Evolutionary conservation across 768 basidiomycete genomes (phyloP).

Genomic region (Lactifluus subvellereus): DNA sequence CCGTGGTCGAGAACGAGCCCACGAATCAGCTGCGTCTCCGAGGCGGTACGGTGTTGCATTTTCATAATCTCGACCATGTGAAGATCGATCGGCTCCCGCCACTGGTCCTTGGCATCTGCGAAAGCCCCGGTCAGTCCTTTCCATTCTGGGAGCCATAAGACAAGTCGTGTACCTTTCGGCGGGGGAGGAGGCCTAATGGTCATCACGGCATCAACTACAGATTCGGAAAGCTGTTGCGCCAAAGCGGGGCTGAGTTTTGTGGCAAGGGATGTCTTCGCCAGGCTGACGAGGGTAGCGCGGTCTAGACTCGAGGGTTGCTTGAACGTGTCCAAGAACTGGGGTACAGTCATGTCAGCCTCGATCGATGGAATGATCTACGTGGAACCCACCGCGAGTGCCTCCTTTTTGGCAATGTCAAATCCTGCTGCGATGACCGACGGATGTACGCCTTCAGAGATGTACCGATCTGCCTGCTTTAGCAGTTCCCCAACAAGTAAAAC

Average conservation of each 20-base stretch:
- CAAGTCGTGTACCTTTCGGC: constrained; percentile 43
- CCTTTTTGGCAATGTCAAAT: constrained; percentile 97
- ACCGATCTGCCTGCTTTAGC: constrained; percentile 96
- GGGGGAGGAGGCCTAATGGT: constrained; percentile 73
- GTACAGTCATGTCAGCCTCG: constrained; percentile 25
- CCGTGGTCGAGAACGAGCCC: constrained; percentile 98
- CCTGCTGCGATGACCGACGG: constrained; percentile 94
- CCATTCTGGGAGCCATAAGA: constrained; percentile 20
- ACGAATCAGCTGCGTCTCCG: constrained; percentile 92
- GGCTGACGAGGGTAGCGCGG: constrained; percentile 85
- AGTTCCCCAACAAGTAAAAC: constrained; percentile 94
- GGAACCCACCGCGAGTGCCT: constrained; percentile 69
- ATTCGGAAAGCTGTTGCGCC: constrained; percentile 82
- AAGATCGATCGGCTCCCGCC: constrained; percentile 88
- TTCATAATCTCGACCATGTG: constrained; percentile 99
- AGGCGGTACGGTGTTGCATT: constrained; percentile 98
- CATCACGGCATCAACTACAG: constrained; percentile 92
- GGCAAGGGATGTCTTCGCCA: constrained; percentile 91
- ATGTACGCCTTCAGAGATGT: constrained; percentile 96
- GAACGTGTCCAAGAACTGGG: constrained; percentile 88
- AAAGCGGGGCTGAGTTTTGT: constrained; percentile 83
- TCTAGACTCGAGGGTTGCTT: constrained; percentile 74
- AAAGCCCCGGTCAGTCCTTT: constrained; percentile 26
- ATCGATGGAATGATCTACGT: constrained; percentile 15
- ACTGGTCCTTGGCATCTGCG: constrained; percentile 57